Percentiles rank a stretch among this genome's conserved stretches.
phyloP scores from a whole-genome alignment of 768 basidiomycete species.

The Suillus brevipes region DNA sequence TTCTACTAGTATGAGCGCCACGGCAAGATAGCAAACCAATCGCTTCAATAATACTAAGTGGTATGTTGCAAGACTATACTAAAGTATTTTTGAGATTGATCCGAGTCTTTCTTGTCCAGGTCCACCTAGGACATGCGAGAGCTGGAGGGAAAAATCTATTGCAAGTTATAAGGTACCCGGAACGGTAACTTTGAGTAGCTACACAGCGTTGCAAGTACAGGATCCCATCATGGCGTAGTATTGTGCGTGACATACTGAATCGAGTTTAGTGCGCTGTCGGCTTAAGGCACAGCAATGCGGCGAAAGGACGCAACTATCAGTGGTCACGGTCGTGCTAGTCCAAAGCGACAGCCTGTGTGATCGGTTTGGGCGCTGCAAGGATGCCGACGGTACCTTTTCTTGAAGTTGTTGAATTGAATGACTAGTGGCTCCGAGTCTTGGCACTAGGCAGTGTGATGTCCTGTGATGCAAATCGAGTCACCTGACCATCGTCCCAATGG shows the following conservation, averaged over 20 bases:
- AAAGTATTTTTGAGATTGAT: too few relatives aligned
- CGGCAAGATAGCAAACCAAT: too few relatives aligned
- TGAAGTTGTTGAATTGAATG: too few relatives aligned
- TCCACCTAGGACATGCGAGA: background rate
- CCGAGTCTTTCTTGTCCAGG: background rate
- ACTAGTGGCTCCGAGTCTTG: background rate
- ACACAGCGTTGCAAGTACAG: background rate
- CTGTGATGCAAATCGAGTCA: background rate
- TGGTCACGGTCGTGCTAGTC: background rate
- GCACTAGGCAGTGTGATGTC: background rate
- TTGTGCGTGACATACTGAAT: background rate
- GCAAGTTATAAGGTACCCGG: background rate
- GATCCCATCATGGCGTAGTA: too few relatives aligned
- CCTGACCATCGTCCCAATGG: background rate
- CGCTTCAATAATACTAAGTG: too few relatives aligned
- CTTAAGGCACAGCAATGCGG: background rate
- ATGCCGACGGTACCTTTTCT: too few relatives aligned
- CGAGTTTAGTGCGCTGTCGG: background rate
- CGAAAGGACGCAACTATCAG: background rate
- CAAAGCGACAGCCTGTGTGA: background rate
- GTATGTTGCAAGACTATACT: background rate
- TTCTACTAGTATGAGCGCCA: too few relatives aligned
- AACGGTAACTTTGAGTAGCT: background rate
- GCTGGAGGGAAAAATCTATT: background rate
- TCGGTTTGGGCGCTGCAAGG: background rate